Conservation (phyloP, 1,284 basidiomycete species). For the Boletus semigastroideus region DNA sequence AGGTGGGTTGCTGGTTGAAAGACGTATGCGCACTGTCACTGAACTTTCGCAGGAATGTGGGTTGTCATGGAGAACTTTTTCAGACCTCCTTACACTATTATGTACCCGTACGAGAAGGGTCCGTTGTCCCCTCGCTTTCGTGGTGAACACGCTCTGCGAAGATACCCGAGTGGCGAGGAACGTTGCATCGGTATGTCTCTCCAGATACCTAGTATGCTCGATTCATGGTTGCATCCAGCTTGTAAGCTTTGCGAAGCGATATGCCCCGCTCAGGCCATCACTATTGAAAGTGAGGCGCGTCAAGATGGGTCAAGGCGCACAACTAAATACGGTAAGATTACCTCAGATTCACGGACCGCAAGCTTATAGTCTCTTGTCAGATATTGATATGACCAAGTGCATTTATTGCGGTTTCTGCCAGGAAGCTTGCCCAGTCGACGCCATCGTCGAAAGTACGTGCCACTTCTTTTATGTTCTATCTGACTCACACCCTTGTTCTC, state of each 20-base stretch:
- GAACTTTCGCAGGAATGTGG: conserved; percentile 82
- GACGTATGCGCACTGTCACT: not conserved
- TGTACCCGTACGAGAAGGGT: conserved; percentile 98
- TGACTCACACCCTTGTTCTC: not conserved
- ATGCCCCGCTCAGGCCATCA: conserved; percentile 99
- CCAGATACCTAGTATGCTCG: not conserved
- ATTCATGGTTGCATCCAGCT: conserved; percentile 48
- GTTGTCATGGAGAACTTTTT: conserved; percentile 99
- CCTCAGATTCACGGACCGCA: conserved; percentile 19
- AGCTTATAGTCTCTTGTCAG: conserved; percentile 38
- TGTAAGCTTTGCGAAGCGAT: conserved; percentile 99
- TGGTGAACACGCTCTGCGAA: conserved; percentile 96
- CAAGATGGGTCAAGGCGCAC: conserved; percentile 95
- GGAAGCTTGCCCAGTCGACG: conserved; percentile 99
- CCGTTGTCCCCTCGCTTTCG: conserved; percentile 97
- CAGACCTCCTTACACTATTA: conserved; percentile 97
- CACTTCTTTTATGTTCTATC: not conserved
- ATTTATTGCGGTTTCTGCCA: conserved; percentile 99
- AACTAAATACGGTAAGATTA: conserved; percentile 82
- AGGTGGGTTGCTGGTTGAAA: conserved; percentile 53
- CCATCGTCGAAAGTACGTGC: conserved; percentile 95
- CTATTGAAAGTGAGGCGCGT: conserved; percentile 97
- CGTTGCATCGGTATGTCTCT: conserved; percentile 86
- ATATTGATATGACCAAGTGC: conserved; percentile 96
- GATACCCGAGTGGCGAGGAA: conserved; percentile 98